Evolutionary conservation across 2,329 filamentous ascomycete species (phyloP), one percentile per base, ranked within the genome.

Genomic region (Gaeumannomyces sp.): DNA sequence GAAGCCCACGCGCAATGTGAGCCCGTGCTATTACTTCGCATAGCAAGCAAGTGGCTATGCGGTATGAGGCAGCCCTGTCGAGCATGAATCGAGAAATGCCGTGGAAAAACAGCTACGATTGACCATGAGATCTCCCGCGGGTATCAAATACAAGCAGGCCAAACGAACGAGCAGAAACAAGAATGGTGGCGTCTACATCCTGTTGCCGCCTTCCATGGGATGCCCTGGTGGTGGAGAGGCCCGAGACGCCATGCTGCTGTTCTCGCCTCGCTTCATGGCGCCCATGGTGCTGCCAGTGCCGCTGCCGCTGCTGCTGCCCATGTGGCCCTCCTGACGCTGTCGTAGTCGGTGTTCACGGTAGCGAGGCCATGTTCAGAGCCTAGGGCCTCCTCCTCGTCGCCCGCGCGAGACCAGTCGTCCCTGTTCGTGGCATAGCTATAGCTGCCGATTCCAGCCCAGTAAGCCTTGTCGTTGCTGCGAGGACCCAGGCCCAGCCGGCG

Each of bases 401-500:
- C 70, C 1, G 66, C 63, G 38, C 70, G 63, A 5, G 38, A 25
- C 58, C 63, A 76, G 67, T 74, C 72, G 70, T 67, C 72, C 71
- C 75, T 73, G 68, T 81, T 76, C 16, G 79, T 81, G 14, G 82
- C 82, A 69, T 84, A 87, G 67, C 83, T 85, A 67, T 81, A 78
- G 59, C 82, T 83, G 1, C 86, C 90, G 1, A 92, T 83, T 16
- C 90, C 90, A 25, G 91, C 87, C 80, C 89, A 92, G 74, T 93
- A 97, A 0, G 92, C 91, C 67, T 91, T 83, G 64, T 88, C 83
- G 59, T 81, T 80, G 71, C 85, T 90, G 62, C 93, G 83, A 0
- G 92, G 88, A 3, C 90, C 93, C 93, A 97, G 0, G 91, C 87
- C 92, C 93, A 97, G 19, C 93, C 93, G 1, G 89, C 90, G 8